Conservation (phyloP, 1,284 basidiomycete species). For the Leucoagaricus sp. region DNA sequence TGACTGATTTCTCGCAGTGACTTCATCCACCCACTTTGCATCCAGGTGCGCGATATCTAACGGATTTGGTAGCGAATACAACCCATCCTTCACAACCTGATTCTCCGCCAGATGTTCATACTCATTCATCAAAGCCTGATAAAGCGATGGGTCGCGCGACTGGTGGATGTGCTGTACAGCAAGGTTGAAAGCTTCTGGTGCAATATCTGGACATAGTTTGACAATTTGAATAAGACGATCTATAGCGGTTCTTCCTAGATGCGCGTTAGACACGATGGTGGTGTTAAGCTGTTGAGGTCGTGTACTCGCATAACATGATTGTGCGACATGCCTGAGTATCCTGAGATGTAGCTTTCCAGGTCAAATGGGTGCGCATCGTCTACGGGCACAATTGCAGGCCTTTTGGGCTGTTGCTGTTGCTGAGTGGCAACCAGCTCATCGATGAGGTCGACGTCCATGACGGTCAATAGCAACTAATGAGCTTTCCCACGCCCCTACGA, state of each 20-base stretch:
- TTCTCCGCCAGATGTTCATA: slow-evolving; percentile 55
- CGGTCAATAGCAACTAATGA: slow-evolving; percentile 10
- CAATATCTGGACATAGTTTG: slow-evolving; percentile 61
- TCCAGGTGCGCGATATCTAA: slow-evolving; percentile 50
- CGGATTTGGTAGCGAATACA: slow-evolving; percentile 42
- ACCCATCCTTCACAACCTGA: slow-evolving; percentile 31
- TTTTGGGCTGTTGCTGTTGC: slow-evolving; percentile 18
- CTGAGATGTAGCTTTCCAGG: slow-evolving; percentile 67
- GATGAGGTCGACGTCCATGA: slow-evolving; percentile 28
- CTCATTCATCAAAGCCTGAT: slow-evolving; percentile 51
- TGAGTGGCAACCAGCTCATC: slow-evolving; percentile 24
- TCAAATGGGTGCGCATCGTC: slow-evolving; percentile 82
- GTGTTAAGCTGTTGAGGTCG: not conserved
- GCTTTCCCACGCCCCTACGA: slow-evolving; percentile 11
- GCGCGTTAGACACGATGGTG: not conserved
- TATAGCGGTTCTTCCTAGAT: slow-evolving; percentile 65
- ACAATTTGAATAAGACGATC: slow-evolving; percentile 72
- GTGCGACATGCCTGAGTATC: slow-evolving; percentile 54
- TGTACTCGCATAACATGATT: not conserved
- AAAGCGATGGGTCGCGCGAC: slow-evolving; percentile 61
- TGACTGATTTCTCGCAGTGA: slow-evolving; percentile 54
- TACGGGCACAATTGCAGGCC: slow-evolving; percentile 42
- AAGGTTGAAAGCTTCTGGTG: slow-evolving; percentile 65
- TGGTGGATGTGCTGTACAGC: slow-evolving; percentile 63
- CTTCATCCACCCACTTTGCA: slow-evolving; percentile 65